phyloP scores from a whole-genome alignment of 1,284 basidiomycete genomes.

The Ceraceosorus bombacis region DNA sequence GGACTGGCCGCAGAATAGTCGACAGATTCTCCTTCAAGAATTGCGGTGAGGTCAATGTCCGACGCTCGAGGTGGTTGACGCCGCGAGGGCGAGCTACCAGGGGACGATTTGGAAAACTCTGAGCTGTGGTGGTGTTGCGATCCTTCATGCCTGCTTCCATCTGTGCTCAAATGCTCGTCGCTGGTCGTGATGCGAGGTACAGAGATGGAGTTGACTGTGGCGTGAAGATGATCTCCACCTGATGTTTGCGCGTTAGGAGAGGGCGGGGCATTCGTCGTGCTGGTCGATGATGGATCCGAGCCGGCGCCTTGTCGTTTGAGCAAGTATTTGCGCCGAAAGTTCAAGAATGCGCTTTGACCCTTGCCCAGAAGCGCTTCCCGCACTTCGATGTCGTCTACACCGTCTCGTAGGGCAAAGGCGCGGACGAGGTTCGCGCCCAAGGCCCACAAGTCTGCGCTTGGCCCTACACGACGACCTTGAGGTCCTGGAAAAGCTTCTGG shows the following conservation, averaged over 20 bases:
- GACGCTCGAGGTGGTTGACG: neutral
- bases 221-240: no score
- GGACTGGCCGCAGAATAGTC: neutral
- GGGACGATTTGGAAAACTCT: no score
- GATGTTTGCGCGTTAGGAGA: no score
- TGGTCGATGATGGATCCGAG: neutral
- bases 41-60: neutral
- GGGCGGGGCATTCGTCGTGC: neutral
- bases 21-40: neutral
- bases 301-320: constrained; percentile 6
- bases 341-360: constrained; percentile 31
- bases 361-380: constrained; percentile 33
- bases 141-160: no score
- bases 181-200: neutral
- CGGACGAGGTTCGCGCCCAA: constrained; percentile 42
- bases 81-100: neutral
- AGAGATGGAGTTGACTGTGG: no score
- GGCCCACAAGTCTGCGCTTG: constrained; percentile 42
- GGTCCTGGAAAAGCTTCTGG: constrained; percentile 36
- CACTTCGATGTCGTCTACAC: constrained; percentile 32
- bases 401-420: constrained; percentile 42
- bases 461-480: constrained; percentile 39
- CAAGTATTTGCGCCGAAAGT: constrained; percentile 16
- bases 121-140: no score
- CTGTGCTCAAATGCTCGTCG: no score